phyloP scores from a whole-genome alignment of 2,329 filamentous ascomycete genomes.

The Pyricularia pennisetigena region DNA sequence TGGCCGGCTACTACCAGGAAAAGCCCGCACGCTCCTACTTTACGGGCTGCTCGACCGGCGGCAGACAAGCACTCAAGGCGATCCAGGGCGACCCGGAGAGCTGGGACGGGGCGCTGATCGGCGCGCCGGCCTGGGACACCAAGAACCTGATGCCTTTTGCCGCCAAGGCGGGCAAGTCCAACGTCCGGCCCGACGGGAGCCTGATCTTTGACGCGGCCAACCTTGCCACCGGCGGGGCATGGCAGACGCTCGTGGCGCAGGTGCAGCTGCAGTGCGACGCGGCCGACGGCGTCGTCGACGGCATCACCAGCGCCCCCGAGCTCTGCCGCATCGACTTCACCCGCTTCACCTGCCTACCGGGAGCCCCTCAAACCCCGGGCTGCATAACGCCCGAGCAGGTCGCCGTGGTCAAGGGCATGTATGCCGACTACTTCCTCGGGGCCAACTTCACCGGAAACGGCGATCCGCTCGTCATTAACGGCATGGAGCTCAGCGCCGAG shows the following conservation, averaged over 20 bases:
- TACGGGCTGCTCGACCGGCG: constrained; percentile 48
- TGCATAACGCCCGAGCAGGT: constrained; percentile 11
- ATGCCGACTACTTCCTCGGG: constrained; percentile 7
- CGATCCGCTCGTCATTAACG: constrained; percentile 17
- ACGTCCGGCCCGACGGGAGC: constrained; percentile 32
- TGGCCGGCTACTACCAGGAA: constrained; percentile 34
- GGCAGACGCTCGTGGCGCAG: constrained; percentile 19
- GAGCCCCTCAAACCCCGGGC: constrained; percentile 14
- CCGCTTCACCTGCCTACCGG: constrained; percentile 13
- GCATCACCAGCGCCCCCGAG: constrained; percentile 35
- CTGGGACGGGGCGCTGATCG: constrained; percentile 46
- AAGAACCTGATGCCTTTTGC: constrained; percentile 32
- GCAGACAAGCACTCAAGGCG: constrained; percentile 45
- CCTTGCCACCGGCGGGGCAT: constrained; percentile 23
- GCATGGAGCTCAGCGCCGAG: constrained; percentile 34
- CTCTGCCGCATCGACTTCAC: constrained; percentile 33
- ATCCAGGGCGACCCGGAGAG: constrained; percentile 41
- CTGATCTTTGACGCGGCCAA: constrained; percentile 33
- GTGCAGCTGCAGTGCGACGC: constrained; percentile 38
- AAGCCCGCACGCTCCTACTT: constrained; percentile 38
- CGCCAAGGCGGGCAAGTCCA: constrained; percentile 33
- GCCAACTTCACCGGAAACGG: constrained; percentile 17
- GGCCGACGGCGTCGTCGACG: constrained; percentile 37
- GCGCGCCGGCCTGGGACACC: constrained; percentile 39
- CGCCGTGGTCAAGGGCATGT: constrained; percentile 7